phyloP scores from a whole-genome alignment of 2,329 filamentous ascomycete species.

The Cytospora schulzeri region DNA sequence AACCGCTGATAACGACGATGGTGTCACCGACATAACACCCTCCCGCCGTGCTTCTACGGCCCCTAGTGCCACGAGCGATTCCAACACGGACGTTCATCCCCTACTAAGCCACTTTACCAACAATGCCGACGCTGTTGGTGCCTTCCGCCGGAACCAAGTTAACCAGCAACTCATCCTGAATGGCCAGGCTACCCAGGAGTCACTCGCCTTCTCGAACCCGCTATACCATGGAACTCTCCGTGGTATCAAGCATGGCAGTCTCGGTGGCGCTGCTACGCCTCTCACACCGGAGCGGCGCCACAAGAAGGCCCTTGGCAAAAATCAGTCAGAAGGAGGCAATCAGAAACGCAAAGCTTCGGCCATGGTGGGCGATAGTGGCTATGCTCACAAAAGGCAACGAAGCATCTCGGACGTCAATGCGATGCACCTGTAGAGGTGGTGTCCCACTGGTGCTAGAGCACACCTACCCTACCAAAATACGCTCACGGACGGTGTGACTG shows the following conservation, averaged over 20 bases:
- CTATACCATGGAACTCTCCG: conserved; percentile 62
- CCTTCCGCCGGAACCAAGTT: conserved; percentile 72
- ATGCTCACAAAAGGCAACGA: conserved; percentile 57
- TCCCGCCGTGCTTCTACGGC: conserved; percentile 43
- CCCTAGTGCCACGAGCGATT: conserved; percentile 51
- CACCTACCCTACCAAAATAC: conserved; percentile 37
- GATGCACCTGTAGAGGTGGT: conserved; percentile 36
- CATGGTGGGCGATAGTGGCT: conserved; percentile 37
- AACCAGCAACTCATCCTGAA: conserved; percentile 62
- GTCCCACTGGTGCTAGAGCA: background rate
- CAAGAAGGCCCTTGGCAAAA: conserved; percentile 51
- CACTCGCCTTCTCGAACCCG: conserved; percentile 62
- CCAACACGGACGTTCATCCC: conserved; percentile 46
- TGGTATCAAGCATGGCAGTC: conserved; percentile 66
- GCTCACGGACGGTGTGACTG: conserved; percentile 50
- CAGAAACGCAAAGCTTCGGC: conserved; percentile 59
- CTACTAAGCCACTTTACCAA: conserved; percentile 70
- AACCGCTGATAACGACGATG: conserved; percentile 49
- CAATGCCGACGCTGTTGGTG: conserved; percentile 69
- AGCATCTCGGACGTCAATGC: conserved; percentile 60
- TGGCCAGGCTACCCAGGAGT: conserved; percentile 63
- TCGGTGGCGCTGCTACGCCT: conserved; percentile 67
- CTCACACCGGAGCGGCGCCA: conserved; percentile 67
- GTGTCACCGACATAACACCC: conserved; percentile 54
- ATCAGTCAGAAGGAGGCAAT: conserved; percentile 51